Evolutionary conservation across 2,329 filamentous ascomycete genomes (phyloP), one percentile per base, ranked within the genome.

Genomic region (Aspergillus ruber): DNA sequence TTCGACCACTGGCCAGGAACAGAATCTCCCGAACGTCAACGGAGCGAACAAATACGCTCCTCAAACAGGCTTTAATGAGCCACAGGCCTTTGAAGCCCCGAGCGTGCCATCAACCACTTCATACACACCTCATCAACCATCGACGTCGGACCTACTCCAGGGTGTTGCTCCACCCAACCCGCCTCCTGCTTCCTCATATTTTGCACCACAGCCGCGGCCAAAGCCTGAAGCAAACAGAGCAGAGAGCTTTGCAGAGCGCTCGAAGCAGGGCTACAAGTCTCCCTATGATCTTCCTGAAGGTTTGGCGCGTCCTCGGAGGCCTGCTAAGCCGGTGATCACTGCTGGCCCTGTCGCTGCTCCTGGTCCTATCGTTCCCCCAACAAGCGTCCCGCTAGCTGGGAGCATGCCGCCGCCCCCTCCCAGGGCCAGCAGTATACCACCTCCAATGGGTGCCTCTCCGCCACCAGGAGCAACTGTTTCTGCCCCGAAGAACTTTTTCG

Each of bases 201-300:
- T 62, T 50, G 48, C 64, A 13, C 53, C 56, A 9, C 57, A 58
- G 33, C 50, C 60, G 1, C 58, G 58, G 27, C 54, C 58, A 20
- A 60, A 57, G 13, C 56, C 59, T 5, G 64, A 71, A 15, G 62
- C 70, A 42, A 55, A 54, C 49, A 83, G 82, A 68, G 76, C 81
- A 1, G 83, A 94, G 64, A 97, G 91, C 68, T 98, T 95, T 67
- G 88, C 81, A 5, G 86, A 91, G 66, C 94, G 94, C 67, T 75
- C 88, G 3, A 97, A 95, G 69, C 88, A 88, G 47, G 90, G 91
- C 6, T 98, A 98, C 65, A 80, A 85, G 43, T 97, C 91, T 17
- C 93, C 93, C 0, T 98, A 96, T 60, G 94, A 98, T 70, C 76
- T 98, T 17, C 93, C 93, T 3, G 88, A 93, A 69, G 91, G 96